phyloP scores from a whole-genome alignment of 2,329 filamentous ascomycete species.

The Pseudogymnoascus sp. region DNA sequence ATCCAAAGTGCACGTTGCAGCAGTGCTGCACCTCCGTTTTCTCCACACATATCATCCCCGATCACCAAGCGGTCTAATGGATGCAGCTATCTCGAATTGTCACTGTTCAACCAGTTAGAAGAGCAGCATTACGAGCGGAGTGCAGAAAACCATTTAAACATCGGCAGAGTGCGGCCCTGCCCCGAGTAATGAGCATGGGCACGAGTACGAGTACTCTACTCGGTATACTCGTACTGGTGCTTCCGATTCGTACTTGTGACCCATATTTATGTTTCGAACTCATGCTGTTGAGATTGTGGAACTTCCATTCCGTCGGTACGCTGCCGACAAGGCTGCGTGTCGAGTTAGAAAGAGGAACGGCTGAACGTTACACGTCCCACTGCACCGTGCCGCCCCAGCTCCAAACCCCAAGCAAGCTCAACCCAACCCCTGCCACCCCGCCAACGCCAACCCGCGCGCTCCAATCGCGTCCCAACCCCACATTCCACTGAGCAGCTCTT shows the following conservation, averaged over 20 bases:
- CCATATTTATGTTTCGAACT: not conserved
- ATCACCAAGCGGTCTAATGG: not conserved
- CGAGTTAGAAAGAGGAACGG: not conserved
- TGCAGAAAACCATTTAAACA: conserved; percentile 3
- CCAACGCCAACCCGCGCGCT: not conserved
- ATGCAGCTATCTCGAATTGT: not conserved
- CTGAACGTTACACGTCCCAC: not conserved
- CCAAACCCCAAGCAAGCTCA: not conserved
- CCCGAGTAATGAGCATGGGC: not conserved
- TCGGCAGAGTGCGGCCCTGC: not conserved
- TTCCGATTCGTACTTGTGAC: not conserved
- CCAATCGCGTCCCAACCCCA: conserved; percentile 5
- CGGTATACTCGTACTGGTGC: not conserved
- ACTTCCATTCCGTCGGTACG: not conserved
- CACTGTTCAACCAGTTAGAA: not conserved
- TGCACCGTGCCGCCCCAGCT: not conserved
- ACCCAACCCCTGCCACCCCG: not conserved
- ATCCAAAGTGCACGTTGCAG: not conserved
- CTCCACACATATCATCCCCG: not conserved
- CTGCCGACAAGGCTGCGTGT: not conserved
- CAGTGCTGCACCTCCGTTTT: not conserved
- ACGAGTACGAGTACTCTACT: not conserved
- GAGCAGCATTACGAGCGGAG: not conserved
- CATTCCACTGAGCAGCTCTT: not conserved
- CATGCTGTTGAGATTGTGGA: not conserved